These are phyloP conservation scores for Stromatinia cepivora DNA, from an alignment of 2,329 filamentous ascomycete species.

Conservation along the genomic window DNA sequence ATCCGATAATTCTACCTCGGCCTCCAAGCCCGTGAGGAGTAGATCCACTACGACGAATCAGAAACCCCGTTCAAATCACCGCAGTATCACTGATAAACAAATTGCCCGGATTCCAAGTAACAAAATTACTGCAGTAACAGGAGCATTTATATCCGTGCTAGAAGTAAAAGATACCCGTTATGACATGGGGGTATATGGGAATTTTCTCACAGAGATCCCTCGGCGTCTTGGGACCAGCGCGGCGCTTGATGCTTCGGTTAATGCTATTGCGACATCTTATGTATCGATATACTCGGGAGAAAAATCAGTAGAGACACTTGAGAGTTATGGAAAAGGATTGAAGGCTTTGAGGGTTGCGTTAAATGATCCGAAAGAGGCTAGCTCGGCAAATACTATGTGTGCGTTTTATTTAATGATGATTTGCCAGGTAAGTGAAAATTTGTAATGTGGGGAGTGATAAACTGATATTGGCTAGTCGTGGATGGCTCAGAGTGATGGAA, in stretches of 20 bases:
- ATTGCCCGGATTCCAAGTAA: not conserved
- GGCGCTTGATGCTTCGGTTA: slow-evolving; percentile 2
- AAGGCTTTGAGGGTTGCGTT: slow-evolving; percentile 2
- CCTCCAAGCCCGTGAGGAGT: not conserved
- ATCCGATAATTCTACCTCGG: not conserved
- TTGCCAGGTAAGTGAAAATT: not conserved
- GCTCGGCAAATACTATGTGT: slow-evolving; percentile 12
- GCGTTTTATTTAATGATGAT: slow-evolving; percentile 22
- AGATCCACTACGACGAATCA: not conserved
- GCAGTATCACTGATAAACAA: not conserved
- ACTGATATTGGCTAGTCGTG: not conserved
- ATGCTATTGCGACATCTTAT: not conserved
- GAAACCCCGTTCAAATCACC: not conserved
- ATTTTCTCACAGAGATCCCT: not conserved
- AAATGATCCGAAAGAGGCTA: slow-evolving; percentile 11
- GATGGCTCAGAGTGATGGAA: slow-evolving; percentile 5
- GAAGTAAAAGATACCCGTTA: slow-evolving; percentile 12
- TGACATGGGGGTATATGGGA: not conserved
- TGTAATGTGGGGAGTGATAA: too few species aligned
- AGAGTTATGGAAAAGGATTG: not conserved
- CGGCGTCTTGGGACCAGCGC: not conserved
- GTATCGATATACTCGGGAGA: not conserved
- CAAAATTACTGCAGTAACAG: too few species aligned
- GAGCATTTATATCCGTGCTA: not conserved
- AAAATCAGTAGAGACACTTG: not conserved